These are phyloP conservation scores for Acidomyces sp. DNA, from an alignment of 495 filamentous ascomycete species.

Conservation along the genomic window DNA sequence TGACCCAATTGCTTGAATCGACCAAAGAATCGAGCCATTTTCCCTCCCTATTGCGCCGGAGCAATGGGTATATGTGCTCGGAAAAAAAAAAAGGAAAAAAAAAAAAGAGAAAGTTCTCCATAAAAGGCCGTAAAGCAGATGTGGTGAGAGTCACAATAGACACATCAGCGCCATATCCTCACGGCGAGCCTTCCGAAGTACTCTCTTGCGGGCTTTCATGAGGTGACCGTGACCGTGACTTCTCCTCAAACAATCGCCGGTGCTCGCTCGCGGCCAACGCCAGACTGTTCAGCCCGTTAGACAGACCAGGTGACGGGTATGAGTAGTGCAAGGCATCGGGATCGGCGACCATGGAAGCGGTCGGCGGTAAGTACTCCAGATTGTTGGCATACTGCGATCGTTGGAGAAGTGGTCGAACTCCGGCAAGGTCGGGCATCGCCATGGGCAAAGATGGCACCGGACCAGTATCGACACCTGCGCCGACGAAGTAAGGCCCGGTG, in stretches of 20 bases:
- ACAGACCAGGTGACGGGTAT: constrained; percentile 18
- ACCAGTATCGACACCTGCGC: constrained; percentile 9
- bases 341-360: constrained; percentile 8
- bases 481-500: constrained; percentile 16
- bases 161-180: no score
- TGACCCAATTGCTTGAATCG: no score
- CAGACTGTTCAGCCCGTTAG: constrained; percentile 20
- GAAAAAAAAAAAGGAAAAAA: no score
- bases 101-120: no score
- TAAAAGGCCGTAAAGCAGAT: no score
- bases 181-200: no score
- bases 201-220: constrained; percentile 4
- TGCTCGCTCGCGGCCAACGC: constrained; percentile 20
- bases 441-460: constrained; percentile 15
- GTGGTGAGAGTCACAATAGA: no score
- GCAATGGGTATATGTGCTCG: no score
- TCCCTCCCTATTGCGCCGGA: no score
- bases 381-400: constrained; percentile 15
- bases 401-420: constrained; percentile 7
- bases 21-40: no score
- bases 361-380: constrained; percentile 17
- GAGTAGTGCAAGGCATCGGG: constrained; percentile 16
- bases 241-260: constrained; percentile 15
- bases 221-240: constrained; percentile 8
- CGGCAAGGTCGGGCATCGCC: constrained; percentile 10